A percentile compares a stretch with the other conserved stretches of the same genome.
phyloP scores from a whole-genome alignment of 2,329 filamentous ascomycete genomes.

The Stagonosporopsis rhizophila region DNA sequence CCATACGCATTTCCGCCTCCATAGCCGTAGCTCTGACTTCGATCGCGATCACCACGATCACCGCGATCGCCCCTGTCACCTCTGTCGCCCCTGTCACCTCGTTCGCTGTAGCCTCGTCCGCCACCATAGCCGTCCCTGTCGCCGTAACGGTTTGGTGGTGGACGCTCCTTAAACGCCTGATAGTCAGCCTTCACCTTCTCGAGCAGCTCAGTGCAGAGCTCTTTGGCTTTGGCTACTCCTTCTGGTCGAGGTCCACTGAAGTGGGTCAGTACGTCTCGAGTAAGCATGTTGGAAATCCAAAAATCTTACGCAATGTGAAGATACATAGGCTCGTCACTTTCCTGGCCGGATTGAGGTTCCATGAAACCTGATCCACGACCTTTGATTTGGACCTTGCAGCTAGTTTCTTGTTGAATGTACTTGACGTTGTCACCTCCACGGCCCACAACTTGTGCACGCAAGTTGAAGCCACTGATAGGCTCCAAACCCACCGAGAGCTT shows the following conservation, averaged over 20 bases:
- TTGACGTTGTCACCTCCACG: slow-evolving; percentile 96
- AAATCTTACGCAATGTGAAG: slow-evolving; percentile 84
- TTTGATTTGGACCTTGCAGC: slow-evolving; percentile 97
- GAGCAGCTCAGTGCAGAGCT: slow-evolving; percentile 87
- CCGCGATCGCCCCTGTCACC: slow-evolving; percentile 46
- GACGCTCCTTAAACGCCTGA: slow-evolving; percentile 80
- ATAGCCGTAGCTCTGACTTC: slow-evolving; percentile 51
- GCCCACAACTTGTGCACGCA: slow-evolving; percentile 94
- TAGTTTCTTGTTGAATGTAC: slow-evolving; percentile 94
- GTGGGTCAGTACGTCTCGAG: slow-evolving; percentile 18
- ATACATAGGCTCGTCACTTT: slow-evolving; percentile 97
- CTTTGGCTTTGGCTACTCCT: slow-evolving; percentile 86
- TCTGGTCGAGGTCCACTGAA: slow-evolving; percentile 81
- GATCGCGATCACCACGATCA: slow-evolving; percentile 51
- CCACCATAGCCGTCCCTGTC: slow-evolving; percentile 50
- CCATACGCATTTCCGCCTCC: slow-evolving; percentile 49
- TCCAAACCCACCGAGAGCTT: slow-evolving; percentile 91
- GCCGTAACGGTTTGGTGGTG: slow-evolving; percentile 57
- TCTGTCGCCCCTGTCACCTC: slow-evolving; percentile 44
- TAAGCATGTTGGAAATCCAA: neutral
- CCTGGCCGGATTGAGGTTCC: slow-evolving; percentile 83
- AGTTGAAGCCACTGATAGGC: slow-evolving; percentile 90
- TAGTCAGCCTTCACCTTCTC: slow-evolving; percentile 88
- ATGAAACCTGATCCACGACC: slow-evolving; percentile 94
- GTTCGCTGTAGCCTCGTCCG: slow-evolving; percentile 51